A percentile compares a stretch with the other conserved stretches of the same genome.
Evolutionary conservation across 495 filamentous ascomycete species (phyloP).

Genomic region (Trichoderma parareesei): DNA sequence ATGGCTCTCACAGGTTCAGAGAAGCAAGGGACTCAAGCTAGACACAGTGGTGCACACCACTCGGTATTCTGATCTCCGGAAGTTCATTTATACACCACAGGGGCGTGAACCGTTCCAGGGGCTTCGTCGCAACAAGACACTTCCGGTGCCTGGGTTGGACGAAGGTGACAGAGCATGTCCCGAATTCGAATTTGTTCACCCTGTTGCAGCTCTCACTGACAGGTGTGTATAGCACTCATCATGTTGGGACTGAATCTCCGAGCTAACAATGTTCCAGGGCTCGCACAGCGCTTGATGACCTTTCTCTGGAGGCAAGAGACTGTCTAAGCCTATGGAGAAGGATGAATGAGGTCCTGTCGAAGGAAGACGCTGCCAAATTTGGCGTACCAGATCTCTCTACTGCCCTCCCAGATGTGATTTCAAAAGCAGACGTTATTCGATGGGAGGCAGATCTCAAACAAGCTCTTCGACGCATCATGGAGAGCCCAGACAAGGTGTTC

Average conservation of each 20-base stretch:
- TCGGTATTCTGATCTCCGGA: conserved; percentile 67
- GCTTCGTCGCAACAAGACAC: conserved; percentile 23
- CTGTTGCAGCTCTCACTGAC: conserved; percentile 53
- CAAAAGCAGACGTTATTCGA: conserved; percentile 52
- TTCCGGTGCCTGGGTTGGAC: conserved; percentile 30
- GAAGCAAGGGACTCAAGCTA: conserved; percentile 40
- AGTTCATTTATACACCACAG: conserved; percentile 53
- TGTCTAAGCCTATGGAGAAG: conserved; percentile 54
- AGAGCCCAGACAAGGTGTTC: conserved; percentile 51
- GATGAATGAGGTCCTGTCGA: conserved; percentile 47
- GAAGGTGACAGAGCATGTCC: conserved; percentile 45
- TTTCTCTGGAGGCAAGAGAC: conserved; percentile 62
- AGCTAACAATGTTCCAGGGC: conserved; percentile 29
- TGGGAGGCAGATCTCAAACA: conserved; percentile 60
- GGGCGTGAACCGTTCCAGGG: conserved; percentile 48
- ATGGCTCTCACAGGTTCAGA: conserved; percentile 58
- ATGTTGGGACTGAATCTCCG: too few relatives aligned
- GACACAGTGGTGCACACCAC: conserved; percentile 57
- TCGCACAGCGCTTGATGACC: conserved; percentile 46
- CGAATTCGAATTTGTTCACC: conserved; percentile 58
- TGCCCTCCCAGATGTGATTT: conserved; percentile 33
- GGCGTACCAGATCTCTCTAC: conserved; percentile 38
- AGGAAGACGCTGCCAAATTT: conserved; percentile 33
- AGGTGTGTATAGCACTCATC: conserved; percentile 22
- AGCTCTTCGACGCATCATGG: conserved; percentile 53